Conservation (phyloP, 2,329 filamentous ascomycete genomes). For the Aspergillus neoniger region DNA sequence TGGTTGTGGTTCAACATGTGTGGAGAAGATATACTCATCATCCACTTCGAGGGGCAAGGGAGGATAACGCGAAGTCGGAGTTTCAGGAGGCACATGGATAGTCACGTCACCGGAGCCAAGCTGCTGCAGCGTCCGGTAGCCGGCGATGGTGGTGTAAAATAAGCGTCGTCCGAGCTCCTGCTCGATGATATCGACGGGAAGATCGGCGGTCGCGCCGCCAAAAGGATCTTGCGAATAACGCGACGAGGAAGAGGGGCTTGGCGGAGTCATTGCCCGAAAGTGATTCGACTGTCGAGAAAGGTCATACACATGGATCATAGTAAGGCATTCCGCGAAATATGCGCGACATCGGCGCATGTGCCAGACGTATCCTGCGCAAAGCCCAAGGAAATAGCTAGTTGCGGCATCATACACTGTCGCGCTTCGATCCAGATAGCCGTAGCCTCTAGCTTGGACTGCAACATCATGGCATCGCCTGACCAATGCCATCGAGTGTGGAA, state of each 20-base stretch:
- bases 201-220: constrained; percentile 17
- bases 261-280: constrained; percentile 18
- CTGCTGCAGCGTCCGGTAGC: constrained; percentile 75
- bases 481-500: constrained; percentile 47
- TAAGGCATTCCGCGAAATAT: constrained; percentile 48
- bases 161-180: constrained; percentile 59
- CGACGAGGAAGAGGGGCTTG: constrained; percentile 29
- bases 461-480: constrained; percentile 48
- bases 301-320: constrained; percentile 45
- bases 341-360: constrained; percentile 42
- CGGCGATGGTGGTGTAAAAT: constrained; percentile 81
- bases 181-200: constrained; percentile 39
- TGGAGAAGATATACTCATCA: constrained; percentile 74
- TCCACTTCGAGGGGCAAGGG: constrained; percentile 80
- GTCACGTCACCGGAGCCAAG: constrained; percentile 71
- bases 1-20: constrained; percentile 70
- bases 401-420: constrained; percentile 48
- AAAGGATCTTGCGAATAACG: constrained; percentile 25
- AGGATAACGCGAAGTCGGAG: constrained; percentile 73
- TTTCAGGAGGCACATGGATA: constrained; percentile 74
- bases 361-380: constrained; percentile 45
- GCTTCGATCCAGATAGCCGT: constrained; percentile 46
- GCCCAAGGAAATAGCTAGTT: constrained; percentile 46
- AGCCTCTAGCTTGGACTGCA: constrained; percentile 47
- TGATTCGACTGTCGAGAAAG: constrained; percentile 32